These are phyloP conservation scores for Pseudogymnoascus sp. DNA, from an alignment of 2,329 filamentous ascomycete species.

Conservation along the genomic window DNA sequence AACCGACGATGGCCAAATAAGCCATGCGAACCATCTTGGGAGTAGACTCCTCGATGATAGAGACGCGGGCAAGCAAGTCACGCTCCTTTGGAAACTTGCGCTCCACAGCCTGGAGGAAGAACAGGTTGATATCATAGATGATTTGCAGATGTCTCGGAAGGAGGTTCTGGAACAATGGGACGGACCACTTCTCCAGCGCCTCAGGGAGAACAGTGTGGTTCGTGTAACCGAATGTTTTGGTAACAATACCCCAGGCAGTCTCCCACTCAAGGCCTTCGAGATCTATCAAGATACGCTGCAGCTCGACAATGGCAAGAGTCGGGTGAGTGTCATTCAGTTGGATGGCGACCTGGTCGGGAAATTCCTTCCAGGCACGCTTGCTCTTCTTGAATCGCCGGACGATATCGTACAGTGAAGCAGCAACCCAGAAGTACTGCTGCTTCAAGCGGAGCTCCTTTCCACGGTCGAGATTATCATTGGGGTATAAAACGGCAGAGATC, in stretches of 20 bases:
- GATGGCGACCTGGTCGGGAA: conserved; percentile 90
- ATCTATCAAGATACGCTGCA: conserved; percentile 87
- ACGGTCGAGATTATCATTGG: conserved; percentile 92
- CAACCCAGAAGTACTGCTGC: conserved; percentile 99
- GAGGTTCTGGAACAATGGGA: conserved; percentile 83
- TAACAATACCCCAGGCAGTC: conserved; percentile 77
- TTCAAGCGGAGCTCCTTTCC: conserved; percentile 96
- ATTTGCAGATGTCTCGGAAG: conserved; percentile 92
- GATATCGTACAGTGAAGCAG: conserved; percentile 91
- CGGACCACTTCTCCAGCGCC: conserved; percentile 96
- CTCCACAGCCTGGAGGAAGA: conserved; percentile 87
- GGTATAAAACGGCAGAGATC: conserved; percentile 94
- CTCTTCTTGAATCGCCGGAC: conserved; percentile 97
- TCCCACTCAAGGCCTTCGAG: conserved; percentile 90
- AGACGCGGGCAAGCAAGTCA: conserved; percentile 79
- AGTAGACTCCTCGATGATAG: conserved; percentile 93
- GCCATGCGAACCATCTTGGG: conserved; percentile 99
- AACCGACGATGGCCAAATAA: conserved; percentile 86
- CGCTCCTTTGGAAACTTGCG: conserved; percentile 82
- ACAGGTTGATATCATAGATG: conserved; percentile 96
- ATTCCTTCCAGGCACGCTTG: conserved; percentile 82
- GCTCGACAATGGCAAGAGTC: conserved; percentile 88
- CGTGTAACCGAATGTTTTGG: conserved; percentile 82
- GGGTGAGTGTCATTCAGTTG: conserved; percentile 98
- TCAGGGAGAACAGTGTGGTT: conserved; percentile 98